These are phyloP conservation scores for Mycena capillaripes DNA, from an alignment of 768 basidiomycete genomes.

Conservation along the genomic window DNA sequence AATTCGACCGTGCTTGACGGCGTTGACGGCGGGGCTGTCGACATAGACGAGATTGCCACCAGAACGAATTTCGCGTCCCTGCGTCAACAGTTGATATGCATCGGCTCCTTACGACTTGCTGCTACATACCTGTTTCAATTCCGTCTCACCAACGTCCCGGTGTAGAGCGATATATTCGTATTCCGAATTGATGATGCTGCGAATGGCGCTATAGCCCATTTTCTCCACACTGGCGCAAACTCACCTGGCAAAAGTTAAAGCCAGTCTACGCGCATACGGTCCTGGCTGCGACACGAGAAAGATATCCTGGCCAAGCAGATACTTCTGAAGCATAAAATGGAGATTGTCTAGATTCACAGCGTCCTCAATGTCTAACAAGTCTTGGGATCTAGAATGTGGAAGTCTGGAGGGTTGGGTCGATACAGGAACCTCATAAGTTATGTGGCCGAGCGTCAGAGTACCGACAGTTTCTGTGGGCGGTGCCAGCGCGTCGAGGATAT, in stretches of 20 bases:
- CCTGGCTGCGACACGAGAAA: slow-evolving; percentile 78
- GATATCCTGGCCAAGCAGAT: slow-evolving; percentile 75
- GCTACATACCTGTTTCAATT: slow-evolving; percentile 69
- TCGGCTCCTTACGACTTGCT: not conserved
- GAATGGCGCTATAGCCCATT: not conserved
- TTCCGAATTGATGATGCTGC: slow-evolving; percentile 72
- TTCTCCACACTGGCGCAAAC: slow-evolving; percentile 18
- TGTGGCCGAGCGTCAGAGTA: slow-evolving; percentile 68
- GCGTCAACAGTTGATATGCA: not conserved
- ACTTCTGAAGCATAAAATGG: slow-evolving; percentile 78
- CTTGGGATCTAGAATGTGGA: slow-evolving; percentile 52
- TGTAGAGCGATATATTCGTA: slow-evolving; percentile 79
- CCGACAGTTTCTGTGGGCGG: slow-evolving; percentile 60
- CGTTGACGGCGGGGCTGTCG: slow-evolving; percentile 76
- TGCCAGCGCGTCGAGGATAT: slow-evolving; percentile 60
- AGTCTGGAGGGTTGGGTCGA: slow-evolving; percentile 64
- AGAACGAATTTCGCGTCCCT: slow-evolving; percentile 72
- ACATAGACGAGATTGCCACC: slow-evolving; percentile 77
- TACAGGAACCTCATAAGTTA: slow-evolving; percentile 67
- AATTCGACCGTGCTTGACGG: slow-evolving; percentile 74
- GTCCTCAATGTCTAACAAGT: slow-evolving; percentile 66
- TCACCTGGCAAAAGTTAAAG: slow-evolving; percentile 74
- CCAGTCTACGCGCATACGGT: slow-evolving; percentile 73
- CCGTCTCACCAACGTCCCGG: slow-evolving; percentile 76
- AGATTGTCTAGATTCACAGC: slow-evolving; percentile 69